Evolutionary conservation across 1,139 yeast species (phyloP).

Genomic region (Insectozyma bohioensis): DNA sequence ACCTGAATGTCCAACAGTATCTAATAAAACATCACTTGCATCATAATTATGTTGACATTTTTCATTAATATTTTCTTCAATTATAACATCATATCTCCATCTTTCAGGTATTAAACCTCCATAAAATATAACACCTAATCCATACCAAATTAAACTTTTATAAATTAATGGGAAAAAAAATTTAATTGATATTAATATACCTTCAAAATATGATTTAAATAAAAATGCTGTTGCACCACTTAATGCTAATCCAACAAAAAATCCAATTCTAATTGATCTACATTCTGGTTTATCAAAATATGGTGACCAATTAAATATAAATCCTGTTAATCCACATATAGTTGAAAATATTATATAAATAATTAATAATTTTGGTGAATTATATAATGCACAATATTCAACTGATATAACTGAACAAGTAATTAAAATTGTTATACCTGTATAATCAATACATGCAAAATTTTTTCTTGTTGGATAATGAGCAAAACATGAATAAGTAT

Average conservation of each 20-base stretch:
- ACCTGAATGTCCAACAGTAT: conserved; percentile 38
- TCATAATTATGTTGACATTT: conserved; percentile 28
- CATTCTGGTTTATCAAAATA: conserved; percentile 85
- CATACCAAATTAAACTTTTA: conserved; percentile 71
- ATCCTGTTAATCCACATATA: conserved; percentile 69
- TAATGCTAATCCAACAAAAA: conserved; percentile 76
- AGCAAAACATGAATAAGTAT: conserved; percentile 83
- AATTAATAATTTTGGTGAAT: conserved; percentile 50
- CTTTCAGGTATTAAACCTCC: conserved; percentile 90
- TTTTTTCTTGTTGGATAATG: conserved; percentile 60
- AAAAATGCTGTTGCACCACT: conserved; percentile 70
- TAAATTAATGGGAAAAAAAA: conserved; percentile 62
- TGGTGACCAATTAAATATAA: conserved; percentile 86
- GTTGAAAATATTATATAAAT: conserved; percentile 62
- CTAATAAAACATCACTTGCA: conserved; percentile 36
- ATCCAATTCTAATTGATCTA: conserved; percentile 75
- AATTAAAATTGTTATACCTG: conserved; percentile 88
- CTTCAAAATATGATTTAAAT: conserved; percentile 57
- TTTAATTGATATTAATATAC: conserved; percentile 48
- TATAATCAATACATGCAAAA: conserved; percentile 92
- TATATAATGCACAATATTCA: conserved; percentile 75
- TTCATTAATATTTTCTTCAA: conserved; percentile 35
- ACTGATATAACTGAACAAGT: conserved; percentile 89
- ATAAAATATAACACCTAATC: conserved; percentile 82
- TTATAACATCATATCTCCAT: conserved; percentile 67